These are phyloP conservation scores for Cryphonectria naterciae DNA, from an alignment of 2,329 filamentous ascomycete species.

Conservation along the genomic window DNA sequence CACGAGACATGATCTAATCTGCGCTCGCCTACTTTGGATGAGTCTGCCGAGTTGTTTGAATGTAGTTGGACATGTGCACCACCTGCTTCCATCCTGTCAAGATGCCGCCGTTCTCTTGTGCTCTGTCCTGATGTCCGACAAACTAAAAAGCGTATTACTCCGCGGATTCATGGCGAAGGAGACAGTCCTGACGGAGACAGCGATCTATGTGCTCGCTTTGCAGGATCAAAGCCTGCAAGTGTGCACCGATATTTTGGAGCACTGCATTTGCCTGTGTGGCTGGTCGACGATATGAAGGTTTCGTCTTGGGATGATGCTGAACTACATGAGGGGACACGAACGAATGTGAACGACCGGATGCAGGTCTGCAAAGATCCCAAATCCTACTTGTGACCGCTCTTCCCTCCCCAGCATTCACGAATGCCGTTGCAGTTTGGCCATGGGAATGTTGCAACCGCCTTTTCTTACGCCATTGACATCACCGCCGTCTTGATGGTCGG, in stretches of 20 bases:
- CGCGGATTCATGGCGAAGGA: neutral
- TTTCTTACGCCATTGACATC: neutral
- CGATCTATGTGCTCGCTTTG: neutral
- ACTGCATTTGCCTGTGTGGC: neutral
- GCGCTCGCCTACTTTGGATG: neutral
- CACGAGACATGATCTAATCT: constrained; percentile 11
- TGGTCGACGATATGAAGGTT: neutral
- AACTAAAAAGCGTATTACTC: neutral
- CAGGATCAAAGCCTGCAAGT: neutral
- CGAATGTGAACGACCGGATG: neutral
- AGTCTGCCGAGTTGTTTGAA: neutral
- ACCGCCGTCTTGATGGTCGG: neutral
- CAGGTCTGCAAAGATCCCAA: neutral
- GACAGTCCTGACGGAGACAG: too few relatives aligned
- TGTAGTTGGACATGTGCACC: neutral
- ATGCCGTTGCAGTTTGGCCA: neutral
- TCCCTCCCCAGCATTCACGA: neutral
- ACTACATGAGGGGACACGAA: neutral
- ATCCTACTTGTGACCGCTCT: neutral
- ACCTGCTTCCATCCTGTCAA: neutral
- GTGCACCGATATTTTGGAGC: neutral
- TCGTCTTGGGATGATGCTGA: neutral
- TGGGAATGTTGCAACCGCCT: neutral
- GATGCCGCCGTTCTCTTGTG: neutral
- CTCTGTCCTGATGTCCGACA: neutral